phyloP scores from a whole-genome alignment of 2,329 filamentous ascomycete species.

The Scedosporium minutisporum region DNA sequence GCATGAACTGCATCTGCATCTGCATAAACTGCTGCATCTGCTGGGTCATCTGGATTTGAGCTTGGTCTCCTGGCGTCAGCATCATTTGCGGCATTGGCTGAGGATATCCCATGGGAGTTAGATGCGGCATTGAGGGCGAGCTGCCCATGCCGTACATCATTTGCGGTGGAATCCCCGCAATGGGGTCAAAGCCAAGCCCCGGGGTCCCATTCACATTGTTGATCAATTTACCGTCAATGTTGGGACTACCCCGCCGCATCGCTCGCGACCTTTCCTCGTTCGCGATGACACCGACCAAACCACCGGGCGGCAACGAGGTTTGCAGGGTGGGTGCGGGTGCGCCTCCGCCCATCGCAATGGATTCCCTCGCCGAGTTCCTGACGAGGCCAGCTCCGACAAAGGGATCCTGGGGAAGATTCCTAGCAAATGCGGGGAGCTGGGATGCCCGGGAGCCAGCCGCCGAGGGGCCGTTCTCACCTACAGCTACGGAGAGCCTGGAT shows the following conservation, averaged over 20 bases:
- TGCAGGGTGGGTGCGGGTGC: slow-evolving; percentile 20
- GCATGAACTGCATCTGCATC: slow-evolving; percentile 93
- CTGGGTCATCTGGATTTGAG: slow-evolving; percentile 70
- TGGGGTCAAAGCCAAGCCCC: slow-evolving; percentile 35
- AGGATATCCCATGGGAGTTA: slow-evolving; percentile 13
- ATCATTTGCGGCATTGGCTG: slow-evolving; percentile 16
- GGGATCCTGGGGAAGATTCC: slow-evolving; percentile 73
- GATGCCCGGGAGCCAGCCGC: slow-evolving; percentile 10
- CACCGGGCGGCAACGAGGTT: slow-evolving; percentile 52
- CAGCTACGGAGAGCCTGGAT: slow-evolving; percentile 22
- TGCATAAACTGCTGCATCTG: slow-evolving; percentile 85
- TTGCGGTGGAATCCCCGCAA: slow-evolving; percentile 21
- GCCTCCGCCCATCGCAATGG: slow-evolving; percentile 59
- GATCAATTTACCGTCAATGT: slow-evolving; percentile 42
- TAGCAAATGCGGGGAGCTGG: slow-evolving; percentile 70
- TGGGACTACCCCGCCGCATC: slow-evolving; percentile 68
- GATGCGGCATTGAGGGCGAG: slow-evolving; percentile 16
- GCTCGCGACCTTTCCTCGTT: slow-evolving; percentile 73
- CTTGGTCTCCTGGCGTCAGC: slow-evolving; percentile 56
- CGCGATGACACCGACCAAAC: slow-evolving; percentile 80
- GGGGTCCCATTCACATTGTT: slow-evolving; percentile 23
- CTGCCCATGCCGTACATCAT: slow-evolving; percentile 11
- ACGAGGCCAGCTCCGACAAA: slow-evolving; percentile 73
- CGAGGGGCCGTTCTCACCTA: neutral
- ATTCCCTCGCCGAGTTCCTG: slow-evolving; percentile 62